Conservation (phyloP, 176 grass and related monocot species). For the Bolboschoenus planiculmis region DNA sequence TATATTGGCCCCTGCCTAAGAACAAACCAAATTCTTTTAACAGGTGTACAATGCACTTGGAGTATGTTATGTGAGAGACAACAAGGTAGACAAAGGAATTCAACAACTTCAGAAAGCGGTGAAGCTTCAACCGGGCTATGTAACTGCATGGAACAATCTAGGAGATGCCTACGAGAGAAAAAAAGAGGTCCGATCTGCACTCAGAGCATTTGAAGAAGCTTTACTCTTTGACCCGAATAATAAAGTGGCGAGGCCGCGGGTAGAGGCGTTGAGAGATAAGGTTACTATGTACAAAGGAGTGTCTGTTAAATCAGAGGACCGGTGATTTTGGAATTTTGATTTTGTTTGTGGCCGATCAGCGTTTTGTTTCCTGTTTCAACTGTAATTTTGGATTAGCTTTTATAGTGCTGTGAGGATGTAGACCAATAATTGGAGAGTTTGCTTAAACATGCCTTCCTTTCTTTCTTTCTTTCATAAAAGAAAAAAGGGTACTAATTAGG, state of each 20-base stretch:
- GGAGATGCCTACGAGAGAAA: conserved; percentile 79
- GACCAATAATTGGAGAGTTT: neutral
- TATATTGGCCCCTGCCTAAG: neutral
- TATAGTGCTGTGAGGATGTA: neutral
- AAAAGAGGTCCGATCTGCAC: conserved; percentile 61
- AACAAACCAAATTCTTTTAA: neutral
- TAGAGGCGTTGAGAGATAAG: conserved; percentile 57
- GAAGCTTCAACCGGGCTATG: conserved; percentile 81
- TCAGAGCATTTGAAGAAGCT: conserved; percentile 85
- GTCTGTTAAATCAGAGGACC: conserved; percentile 55
- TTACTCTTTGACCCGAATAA: conserved; percentile 92
- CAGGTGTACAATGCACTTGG: conserved; percentile 95
- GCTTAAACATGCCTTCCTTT: neutral
- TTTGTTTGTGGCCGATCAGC: neutral
- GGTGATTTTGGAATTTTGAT: conserved; percentile 13
- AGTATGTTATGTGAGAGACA: conserved; percentile 72
- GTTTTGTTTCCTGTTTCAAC: neutral
- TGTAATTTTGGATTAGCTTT: neutral
- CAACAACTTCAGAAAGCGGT: conserved; percentile 77
- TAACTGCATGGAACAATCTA: conserved; percentile 91
- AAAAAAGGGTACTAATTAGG: too few species aligned
- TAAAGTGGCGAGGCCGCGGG: conserved; percentile 63
- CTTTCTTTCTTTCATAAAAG: too few species aligned
- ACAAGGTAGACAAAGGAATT: conserved; percentile 80
- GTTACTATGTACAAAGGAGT: conserved; percentile 75